Conservation (phyloP, 139 green algal species). For the Tetradesmus obliquus region DNA sequence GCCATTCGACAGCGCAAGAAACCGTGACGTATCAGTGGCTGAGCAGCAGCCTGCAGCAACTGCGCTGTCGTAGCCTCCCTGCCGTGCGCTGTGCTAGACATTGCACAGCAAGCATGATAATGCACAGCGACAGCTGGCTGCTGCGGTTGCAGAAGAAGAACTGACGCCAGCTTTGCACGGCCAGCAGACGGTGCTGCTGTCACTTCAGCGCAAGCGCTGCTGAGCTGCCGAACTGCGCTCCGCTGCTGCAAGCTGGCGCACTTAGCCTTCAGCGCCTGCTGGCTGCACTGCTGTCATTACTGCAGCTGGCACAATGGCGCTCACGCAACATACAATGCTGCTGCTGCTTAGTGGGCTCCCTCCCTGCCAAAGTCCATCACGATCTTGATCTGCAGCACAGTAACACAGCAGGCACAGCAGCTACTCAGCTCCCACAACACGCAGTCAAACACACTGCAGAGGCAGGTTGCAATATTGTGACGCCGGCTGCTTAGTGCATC, state of each 20-base stretch:
- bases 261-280: not conserved
- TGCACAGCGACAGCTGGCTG: not conserved
- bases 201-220: not conserved
- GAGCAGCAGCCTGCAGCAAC: too few relatives aligned
- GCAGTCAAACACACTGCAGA: not conserved
- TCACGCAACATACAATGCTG: not conserved
- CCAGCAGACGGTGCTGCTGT: not conserved
- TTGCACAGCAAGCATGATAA: not conserved
- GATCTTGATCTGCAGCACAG: constrained; percentile 21
- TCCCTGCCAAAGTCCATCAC: constrained; percentile 39
- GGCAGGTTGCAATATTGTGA: too few relatives aligned
- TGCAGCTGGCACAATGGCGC: not conserved
- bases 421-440: not conserved
- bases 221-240: not conserved
- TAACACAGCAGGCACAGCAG: not conserved
- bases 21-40: too few relatives aligned
- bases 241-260: not conserved
- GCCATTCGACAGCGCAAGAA: not conserved
- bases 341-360: constrained; percentile 13
- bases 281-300: not conserved
- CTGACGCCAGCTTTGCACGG: not conserved
- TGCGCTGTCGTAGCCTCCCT: too few relatives aligned
- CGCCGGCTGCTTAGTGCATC: too few relatives aligned
- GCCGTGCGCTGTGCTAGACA: too few relatives aligned
- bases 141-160: not conserved